phyloP scores from a whole-genome alignment of 129 eudicot species.

The Rutidosis leptorrhynchoides region DNA sequence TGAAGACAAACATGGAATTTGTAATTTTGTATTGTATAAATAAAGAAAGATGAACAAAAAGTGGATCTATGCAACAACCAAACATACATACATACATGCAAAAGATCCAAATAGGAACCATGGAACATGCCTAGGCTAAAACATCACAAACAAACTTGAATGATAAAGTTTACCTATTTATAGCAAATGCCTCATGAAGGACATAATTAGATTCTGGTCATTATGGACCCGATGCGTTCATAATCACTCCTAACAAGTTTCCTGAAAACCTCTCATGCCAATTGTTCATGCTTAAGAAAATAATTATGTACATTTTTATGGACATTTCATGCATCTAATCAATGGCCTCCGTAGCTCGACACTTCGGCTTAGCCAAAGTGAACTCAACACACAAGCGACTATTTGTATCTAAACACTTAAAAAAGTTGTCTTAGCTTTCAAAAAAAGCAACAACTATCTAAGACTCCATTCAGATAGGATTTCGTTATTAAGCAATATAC shows the following conservation, averaged over 20 bases:
- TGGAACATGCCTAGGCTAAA: conserved; percentile 16
- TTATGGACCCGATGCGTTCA: not conserved
- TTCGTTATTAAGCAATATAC: not conserved
- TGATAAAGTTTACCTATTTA: not conserved
- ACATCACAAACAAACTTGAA: conserved; percentile 9
- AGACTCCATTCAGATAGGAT: not conserved
- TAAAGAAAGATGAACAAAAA: conserved; percentile 4
- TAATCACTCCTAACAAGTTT: not conserved
- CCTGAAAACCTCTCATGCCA: conserved; percentile 15
- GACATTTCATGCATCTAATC: too few relatives aligned
- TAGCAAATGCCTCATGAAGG: conserved; percentile 8
- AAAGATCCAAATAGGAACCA: too few relatives aligned
- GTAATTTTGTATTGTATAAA: too few relatives aligned
- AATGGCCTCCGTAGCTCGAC: too few relatives aligned
- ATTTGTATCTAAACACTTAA: too few relatives aligned
- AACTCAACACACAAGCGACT: too few relatives aligned
- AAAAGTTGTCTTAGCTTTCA: too few relatives aligned
- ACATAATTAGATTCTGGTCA: conserved; percentile 4
- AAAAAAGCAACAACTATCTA: too few relatives aligned
- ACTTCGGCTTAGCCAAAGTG: too few relatives aligned
- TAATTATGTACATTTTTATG: too few relatives aligned
- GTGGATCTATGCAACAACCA: not conserved
- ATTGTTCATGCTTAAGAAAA: conserved; percentile 7
- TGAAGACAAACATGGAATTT: conserved; percentile 1
- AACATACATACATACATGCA: not conserved